These are phyloP conservation scores for Stachybotrys echinatus DNA, from an alignment of 2,329 filamentous ascomycete species.

Conservation along the genomic window DNA sequence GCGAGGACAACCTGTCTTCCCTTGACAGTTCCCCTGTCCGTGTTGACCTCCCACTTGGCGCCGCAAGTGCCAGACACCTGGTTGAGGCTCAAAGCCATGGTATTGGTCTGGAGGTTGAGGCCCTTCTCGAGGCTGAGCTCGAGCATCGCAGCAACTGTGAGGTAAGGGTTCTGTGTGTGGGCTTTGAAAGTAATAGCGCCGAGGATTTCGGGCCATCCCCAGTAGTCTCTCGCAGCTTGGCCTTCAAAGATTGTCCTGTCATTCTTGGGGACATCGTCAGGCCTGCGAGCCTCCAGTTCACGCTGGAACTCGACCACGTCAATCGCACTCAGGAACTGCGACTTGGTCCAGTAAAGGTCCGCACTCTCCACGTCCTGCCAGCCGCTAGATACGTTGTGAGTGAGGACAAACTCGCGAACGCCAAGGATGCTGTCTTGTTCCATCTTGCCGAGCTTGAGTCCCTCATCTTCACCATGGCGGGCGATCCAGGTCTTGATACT, in stretches of 20 bases:
- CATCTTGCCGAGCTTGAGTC: constrained; percentile 1
- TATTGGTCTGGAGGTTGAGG: constrained; percentile 48
- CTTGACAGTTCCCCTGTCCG: constrained; percentile 33
- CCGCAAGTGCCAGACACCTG: constrained; percentile 2
- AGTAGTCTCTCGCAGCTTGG: constrained; percentile 8
- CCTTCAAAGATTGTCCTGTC: constrained; percentile 5
- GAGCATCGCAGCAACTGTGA: constrained; percentile 29
- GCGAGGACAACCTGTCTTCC: constrained; percentile 42
- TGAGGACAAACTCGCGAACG: neutral
- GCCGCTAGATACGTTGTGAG: neutral
- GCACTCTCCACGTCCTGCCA: neutral
- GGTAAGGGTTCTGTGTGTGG: constrained; percentile 20
- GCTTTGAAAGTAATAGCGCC: constrained; percentile 13
- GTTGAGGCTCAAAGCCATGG: constrained; percentile 28
- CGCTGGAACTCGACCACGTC: constrained; percentile 7
- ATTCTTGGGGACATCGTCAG: constrained; percentile 14
- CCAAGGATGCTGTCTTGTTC: neutral
- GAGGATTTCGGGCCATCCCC: constrained; percentile 10
- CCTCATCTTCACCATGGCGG: neutral
- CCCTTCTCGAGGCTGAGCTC: constrained; percentile 36
- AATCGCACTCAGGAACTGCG: constrained; percentile 2
- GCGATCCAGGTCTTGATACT: neutral
- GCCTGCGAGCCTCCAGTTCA: constrained; percentile 6
- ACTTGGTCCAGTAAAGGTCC: constrained; percentile 3
- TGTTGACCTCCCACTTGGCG: constrained; percentile 32